A percentile compares a stretch with the other conserved stretches of the same genome.
These are phyloP conservation scores for Coelastrella sp. DNA, from an alignment of 139 green algal genomes.

Conservation along the genomic window DNA sequence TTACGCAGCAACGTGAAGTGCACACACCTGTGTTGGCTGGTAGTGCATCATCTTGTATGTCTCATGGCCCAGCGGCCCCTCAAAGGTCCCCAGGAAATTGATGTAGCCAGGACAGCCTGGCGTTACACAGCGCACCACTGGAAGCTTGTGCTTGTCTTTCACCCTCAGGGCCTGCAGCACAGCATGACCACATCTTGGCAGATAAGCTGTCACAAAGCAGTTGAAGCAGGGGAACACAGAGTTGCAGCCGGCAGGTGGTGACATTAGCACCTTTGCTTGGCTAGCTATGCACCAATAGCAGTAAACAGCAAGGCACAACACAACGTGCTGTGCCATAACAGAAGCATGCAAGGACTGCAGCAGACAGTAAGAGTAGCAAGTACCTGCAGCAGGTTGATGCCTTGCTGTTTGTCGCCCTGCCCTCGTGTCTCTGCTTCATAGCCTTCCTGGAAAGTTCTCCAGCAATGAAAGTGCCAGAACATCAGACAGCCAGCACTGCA, in stretches of 20 bases:
- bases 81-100: constrained; percentile 23
- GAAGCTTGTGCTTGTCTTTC: constrained; percentile 11
- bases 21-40: constrained; percentile 31
- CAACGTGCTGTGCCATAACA: too few relatives aligned
- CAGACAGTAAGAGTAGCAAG: not conserved
- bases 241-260: too few relatives aligned
- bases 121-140: constrained; percentile 31
- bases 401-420: not conserved
- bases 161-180: constrained; percentile 26
- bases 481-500: constrained; percentile 41
- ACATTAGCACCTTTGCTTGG: too few relatives aligned
- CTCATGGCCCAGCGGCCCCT: constrained; percentile 27
- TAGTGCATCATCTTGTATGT: not conserved
- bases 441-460: constrained; percentile 30
- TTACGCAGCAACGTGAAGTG: not conserved
- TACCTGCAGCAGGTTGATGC: constrained; percentile 25
- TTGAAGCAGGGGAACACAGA: too few relatives aligned
- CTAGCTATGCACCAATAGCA: too few relatives aligned
- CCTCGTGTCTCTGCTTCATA: constrained; percentile 29
- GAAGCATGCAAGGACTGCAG: not conserved
- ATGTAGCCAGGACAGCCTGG: constrained; percentile 29
- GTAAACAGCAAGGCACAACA: too few relatives aligned
- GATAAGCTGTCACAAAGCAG: too few relatives aligned
- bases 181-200: not conserved
- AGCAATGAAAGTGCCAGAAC: constrained; percentile 31